phyloP scores from a whole-genome alignment of 2,329 filamentous ascomycete genomes.

The Coniosporium tulheliwenetii region DNA sequence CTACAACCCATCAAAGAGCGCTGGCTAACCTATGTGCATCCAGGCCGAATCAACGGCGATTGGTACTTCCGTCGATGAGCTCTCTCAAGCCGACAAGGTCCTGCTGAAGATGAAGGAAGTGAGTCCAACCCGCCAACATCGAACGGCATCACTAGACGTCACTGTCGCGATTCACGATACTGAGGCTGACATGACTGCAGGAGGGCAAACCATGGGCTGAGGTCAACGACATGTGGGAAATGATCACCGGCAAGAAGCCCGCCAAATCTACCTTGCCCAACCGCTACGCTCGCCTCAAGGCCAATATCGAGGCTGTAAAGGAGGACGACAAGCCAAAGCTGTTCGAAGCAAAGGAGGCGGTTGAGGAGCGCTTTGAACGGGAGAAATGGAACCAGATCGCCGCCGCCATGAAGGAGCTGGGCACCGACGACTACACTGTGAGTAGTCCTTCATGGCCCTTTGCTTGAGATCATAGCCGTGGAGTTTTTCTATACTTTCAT shows the following conservation, averaged over 20 bases:
- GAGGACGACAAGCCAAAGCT: conserved; percentile 3
- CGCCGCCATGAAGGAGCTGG: conserved; percentile 6
- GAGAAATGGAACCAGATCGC: conserved; percentile 6
- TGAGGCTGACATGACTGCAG: background rate
- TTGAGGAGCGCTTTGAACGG: conserved; percentile 4
- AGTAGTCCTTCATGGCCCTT: background rate
- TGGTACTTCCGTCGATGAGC: no score
- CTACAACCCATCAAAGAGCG: no score
- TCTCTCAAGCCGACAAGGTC: no score
- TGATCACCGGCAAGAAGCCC: conserved; percentile 3
- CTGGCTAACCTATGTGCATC: no score
- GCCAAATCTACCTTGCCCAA: conserved; percentile 7
- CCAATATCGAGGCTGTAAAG: conserved; percentile 4
- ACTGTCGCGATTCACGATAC: no score
- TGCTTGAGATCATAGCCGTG: background rate
- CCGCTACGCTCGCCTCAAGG: conserved; percentile 7
- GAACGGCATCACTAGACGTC: no score
- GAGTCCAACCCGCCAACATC: no score
- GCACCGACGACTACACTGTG: background rate
- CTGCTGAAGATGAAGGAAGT: no score
- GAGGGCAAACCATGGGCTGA: conserved; percentile 6
- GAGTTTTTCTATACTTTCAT: background rate
- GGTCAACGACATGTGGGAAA: conserved; percentile 5
- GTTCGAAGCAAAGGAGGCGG: conserved; percentile 1
- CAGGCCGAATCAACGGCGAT: no score